Evolutionary conservation across 495 filamentous ascomycete genomes (phyloP).

Genomic region (Penicillium alfredii): DNA sequence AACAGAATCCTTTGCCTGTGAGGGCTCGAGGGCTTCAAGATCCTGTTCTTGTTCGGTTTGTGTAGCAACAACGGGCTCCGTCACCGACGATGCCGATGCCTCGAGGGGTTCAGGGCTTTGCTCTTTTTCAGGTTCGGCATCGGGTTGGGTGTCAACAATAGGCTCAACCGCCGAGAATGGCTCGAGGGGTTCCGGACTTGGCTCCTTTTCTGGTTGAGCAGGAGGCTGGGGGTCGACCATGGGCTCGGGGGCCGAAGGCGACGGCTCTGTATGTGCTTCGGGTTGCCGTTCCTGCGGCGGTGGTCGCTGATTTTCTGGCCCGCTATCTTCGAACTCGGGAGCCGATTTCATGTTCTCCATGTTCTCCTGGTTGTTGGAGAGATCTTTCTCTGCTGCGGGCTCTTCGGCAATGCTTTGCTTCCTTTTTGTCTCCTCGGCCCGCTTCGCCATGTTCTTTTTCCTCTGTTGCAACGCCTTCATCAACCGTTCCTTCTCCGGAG

Average conservation of each 20-base stretch:
- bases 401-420: conserved; percentile 22
- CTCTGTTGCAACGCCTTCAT: conserved; percentile 91
- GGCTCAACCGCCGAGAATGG: too few relatives aligned
- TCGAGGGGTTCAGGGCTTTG: background rate
- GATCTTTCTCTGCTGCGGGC: conserved; percentile 1
- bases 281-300: background rate
- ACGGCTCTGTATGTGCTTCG: conserved; percentile 5
- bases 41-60: too few relatives aligned
- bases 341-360: conserved; percentile 1
- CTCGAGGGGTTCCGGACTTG: background rate
- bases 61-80: too few relatives aligned
- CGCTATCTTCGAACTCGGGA: conserved; percentile 1
- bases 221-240: background rate
- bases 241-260: conserved; percentile 1
- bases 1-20: conserved; percentile 1
- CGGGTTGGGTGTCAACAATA: background rate
- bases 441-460: conserved; percentile 62
- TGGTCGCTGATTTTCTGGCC: background rate
- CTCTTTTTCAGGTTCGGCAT: background rate
- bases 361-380: conserved; percentile 2
- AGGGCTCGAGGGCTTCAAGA: too few relatives aligned
- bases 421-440: conserved; percentile 30
- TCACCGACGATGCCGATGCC: too few relatives aligned
- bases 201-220: background rate
- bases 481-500: conserved; percentile 82